Percentiles rank a stretch among this genome's conserved stretches.
phyloP scores from a whole-genome alignment of 208 protist species.

The Borovskyia barvae region DNA sequence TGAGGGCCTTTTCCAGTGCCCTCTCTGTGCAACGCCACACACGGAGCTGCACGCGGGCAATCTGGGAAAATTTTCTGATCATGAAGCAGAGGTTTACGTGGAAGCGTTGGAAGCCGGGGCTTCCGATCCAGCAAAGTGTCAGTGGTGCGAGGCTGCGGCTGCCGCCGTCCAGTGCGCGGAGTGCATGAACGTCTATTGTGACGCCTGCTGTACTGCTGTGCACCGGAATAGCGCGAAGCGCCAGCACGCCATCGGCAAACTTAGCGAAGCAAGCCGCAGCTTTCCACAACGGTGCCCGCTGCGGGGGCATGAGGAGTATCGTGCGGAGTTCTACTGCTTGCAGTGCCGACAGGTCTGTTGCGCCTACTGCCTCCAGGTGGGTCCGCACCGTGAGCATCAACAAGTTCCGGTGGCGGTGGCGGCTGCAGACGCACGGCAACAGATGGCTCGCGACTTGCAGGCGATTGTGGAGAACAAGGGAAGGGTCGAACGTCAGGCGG shows the following conservation, averaged over 20 bases:
- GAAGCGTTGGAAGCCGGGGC: slow-evolving; percentile 30
- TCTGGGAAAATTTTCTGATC: slow-evolving; percentile 38
- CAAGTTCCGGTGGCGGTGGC: slow-evolving; percentile 42
- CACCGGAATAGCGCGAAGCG: slow-evolving; percentile 79
- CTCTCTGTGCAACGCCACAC: slow-evolving; percentile 47
- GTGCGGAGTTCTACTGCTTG: slow-evolving; percentile 76
- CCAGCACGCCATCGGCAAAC: slow-evolving; percentile 35
- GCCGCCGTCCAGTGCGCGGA: slow-evolving; percentile 66
- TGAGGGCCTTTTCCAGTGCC: slow-evolving; percentile 46
- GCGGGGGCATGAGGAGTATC: slow-evolving; percentile 75
- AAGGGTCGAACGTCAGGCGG: slow-evolving; percentile 52
- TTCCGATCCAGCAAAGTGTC: slow-evolving; percentile 41
- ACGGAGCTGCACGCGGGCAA: slow-evolving; percentile 26
- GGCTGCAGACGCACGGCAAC: slow-evolving; percentile 56
- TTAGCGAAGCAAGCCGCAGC: slow-evolving; percentile 33
- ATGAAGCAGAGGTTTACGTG: slow-evolving; percentile 44
- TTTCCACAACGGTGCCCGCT: slow-evolving; percentile 47
- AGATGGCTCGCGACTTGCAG: slow-evolving; percentile 51
- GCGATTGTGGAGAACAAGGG: slow-evolving; percentile 39
- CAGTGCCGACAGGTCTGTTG: slow-evolving; percentile 77
- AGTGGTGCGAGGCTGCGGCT: slow-evolving; percentile 71
- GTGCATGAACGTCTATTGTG: slow-evolving; percentile 71
- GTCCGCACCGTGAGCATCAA: slow-evolving; percentile 66
- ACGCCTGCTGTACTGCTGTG: slow-evolving; percentile 61
- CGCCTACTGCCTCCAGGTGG: slow-evolving; percentile 85